Base-by-base conservation (phyloP, 768 basidiomycete species). In the Phylloporus sp. region DNA sequence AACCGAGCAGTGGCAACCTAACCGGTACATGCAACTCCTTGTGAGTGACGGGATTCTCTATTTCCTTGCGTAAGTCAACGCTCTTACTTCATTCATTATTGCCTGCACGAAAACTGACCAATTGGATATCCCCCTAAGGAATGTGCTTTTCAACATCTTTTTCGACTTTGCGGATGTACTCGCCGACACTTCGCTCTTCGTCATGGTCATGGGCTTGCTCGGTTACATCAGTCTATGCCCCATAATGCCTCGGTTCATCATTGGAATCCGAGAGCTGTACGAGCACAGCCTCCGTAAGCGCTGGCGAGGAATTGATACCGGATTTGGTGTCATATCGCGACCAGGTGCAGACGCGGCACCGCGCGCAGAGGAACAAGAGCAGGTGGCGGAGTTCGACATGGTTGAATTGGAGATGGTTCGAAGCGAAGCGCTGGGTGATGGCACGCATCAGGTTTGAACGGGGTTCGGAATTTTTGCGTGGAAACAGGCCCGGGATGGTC, bases 181-280 rank as follows among this genome's bases (percentile, higher is more conserved):
- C 13, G 27, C 27, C 27, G 29, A 29, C 15, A 7, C 28, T 9
- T 10, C 10, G 0, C 0, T 5, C 17, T 15, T 27, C n/a, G 4
- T 15, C 20, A 9, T 50, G 20, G 26, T 3, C 1, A n/a, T n/a
- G 4, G 8, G 11, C 5, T 47, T 1, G 35, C 20, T n/a, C n/a
- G n/a, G n/a, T 5, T 41, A 23, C 5, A 29, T 40, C 5, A 17
- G n/a, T 2, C 5, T 44, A 13, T 22, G n/a, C 22, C 23, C 44
- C 23, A 20, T 48, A 2, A 31, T 43, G 1, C 48, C 54, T 4
- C 44, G 40, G n/a, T 46, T 54, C 21, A 37, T 54, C 26, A 42
- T 54, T n/a, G 37, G 40, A 11, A 13, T 55, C 20, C 48, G 53
- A 17, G 45, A 37, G n/a, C 10, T 47, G 22, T 42, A 38, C 4